These are phyloP conservation scores for Westerdykella sp. DNA, from an alignment of 2,329 filamentous ascomycete species.

Conservation along the genomic window DNA sequence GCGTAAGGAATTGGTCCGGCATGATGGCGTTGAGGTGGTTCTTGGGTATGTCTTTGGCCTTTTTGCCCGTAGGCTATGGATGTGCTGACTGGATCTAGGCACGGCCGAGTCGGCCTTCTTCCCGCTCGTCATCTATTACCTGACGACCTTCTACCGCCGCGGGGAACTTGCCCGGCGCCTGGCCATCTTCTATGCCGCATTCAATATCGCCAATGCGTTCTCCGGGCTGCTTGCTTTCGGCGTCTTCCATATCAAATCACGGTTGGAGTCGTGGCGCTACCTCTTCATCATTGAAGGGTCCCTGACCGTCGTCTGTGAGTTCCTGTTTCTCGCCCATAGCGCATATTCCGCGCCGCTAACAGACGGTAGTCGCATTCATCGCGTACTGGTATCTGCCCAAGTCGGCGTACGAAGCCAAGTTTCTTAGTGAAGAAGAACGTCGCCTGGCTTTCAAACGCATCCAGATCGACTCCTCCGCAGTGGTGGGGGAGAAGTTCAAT, in stretches of 20 bases:
- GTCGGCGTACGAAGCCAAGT: conserved; percentile 57
- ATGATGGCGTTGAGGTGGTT: conserved; percentile 65
- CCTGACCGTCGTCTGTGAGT: conserved; percentile 50
- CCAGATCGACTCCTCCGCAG: conserved; percentile 65
- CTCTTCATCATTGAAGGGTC: conserved; percentile 58
- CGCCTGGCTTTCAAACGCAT: conserved; percentile 66
- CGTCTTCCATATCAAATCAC: conserved; percentile 52
- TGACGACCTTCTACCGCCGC: conserved; percentile 60
- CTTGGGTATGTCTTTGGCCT: conserved; percentile 43
- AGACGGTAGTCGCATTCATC: conserved; percentile 45
- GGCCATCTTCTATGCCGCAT: conserved; percentile 69
- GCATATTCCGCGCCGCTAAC: too few relatives aligned
- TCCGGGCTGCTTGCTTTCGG: conserved; percentile 55
- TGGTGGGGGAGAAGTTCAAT: conserved; percentile 52
- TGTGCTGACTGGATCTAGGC: conserved; percentile 11
- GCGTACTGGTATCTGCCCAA: conserved; percentile 64
- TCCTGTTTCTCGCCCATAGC: background rate
- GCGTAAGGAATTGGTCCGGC: conserved; percentile 55
- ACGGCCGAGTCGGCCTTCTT: conserved; percentile 65
- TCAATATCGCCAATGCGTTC: conserved; percentile 66
- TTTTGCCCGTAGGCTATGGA: too few relatives aligned
- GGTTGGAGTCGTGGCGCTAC: conserved; percentile 57
- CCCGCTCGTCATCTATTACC: conserved; percentile 60
- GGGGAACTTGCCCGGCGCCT: conserved; percentile 64
- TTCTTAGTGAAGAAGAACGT: conserved; percentile 61